A percentile compares a stretch with the other conserved stretches of the same genome.
These are phyloP conservation scores for Panus rudis DNA, from an alignment of 768 basidiomycete genomes.

Conservation along the genomic window DNA sequence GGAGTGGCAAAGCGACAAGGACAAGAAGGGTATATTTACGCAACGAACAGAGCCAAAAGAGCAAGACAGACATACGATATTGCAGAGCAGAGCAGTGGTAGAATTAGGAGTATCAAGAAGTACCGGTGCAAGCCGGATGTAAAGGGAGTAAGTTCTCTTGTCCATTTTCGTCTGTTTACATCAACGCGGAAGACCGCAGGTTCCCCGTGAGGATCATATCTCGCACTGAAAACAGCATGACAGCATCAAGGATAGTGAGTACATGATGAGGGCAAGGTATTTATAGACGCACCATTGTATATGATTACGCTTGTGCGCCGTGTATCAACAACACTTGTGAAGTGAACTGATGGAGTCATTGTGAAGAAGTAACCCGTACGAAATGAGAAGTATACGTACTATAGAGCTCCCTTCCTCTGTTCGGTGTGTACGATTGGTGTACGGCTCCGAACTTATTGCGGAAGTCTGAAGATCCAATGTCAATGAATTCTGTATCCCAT, in stretches of 20 bases:
- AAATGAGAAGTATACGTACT: slow-evolving; percentile 36
- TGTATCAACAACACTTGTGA: slow-evolving; percentile 80
- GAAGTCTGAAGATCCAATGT: slow-evolving; percentile 45
- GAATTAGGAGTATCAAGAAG: too few relatives aligned
- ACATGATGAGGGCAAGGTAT: not conserved
- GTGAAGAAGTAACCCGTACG: slow-evolving; percentile 1
- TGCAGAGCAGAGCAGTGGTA: too few relatives aligned
- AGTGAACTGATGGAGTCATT: slow-evolving; percentile 47
- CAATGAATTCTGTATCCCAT: slow-evolving; percentile 1
- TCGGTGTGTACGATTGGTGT: slow-evolving; percentile 61
- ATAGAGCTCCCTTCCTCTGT: slow-evolving; percentile 65
- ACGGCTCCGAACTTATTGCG: slow-evolving; percentile 63
- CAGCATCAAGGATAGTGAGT: not conserved
- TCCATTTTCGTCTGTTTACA: slow-evolving; percentile 10
- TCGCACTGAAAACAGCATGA: slow-evolving; percentile 13
- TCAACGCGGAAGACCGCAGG: slow-evolving; percentile 21
- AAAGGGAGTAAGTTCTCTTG: not conserved
- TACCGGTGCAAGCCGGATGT: too few relatives aligned
- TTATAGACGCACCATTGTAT: slow-evolving; percentile 47
- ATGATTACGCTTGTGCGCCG: slow-evolving; percentile 69
- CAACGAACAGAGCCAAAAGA: too few relatives aligned
- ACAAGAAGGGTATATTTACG: too few relatives aligned
- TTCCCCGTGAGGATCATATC: slow-evolving; percentile 25
- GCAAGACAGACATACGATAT: too few relatives aligned
- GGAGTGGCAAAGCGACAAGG: too few relatives aligned